These are phyloP conservation scores for Penicillium verrucosum DNA, from an alignment of 2,329 filamentous ascomycete genomes.

Conservation along the genomic window DNA sequence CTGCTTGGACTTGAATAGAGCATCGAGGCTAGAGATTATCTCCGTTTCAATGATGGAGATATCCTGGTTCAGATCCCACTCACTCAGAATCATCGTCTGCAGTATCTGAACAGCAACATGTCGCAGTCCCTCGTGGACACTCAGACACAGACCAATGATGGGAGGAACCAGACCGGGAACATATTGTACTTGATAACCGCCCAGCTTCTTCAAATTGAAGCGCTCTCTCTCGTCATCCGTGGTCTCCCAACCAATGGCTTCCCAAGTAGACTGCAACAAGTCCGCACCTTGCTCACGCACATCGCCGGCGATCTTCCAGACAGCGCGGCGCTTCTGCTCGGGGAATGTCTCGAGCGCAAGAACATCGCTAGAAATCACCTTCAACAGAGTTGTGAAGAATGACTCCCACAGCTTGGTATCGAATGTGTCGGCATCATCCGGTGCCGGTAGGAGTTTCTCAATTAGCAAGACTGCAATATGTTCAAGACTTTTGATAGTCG, in stretches of 20 bases:
- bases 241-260: slow-evolving; percentile 95
- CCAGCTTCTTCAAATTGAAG: slow-evolving; percentile 79
- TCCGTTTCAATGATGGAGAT: slow-evolving; percentile 88
- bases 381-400: slow-evolving; percentile 85
- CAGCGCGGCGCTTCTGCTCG: slow-evolving; percentile 90
- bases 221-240: slow-evolving; percentile 71
- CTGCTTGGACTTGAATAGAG: slow-evolving; percentile 82
- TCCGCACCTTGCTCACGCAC: slow-evolving; percentile 89
- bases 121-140: slow-evolving; percentile 87
- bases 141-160: slow-evolving; percentile 90
- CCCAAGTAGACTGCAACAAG: slow-evolving; percentile 80
- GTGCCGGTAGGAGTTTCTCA: slow-evolving; percentile 79
- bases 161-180: slow-evolving; percentile 87
- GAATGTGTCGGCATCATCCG: slow-evolving; percentile 87
- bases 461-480: slow-evolving; percentile 76
- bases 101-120: slow-evolving; percentile 88
- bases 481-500: slow-evolving; percentile 79
- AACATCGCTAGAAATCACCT: slow-evolving; percentile 82
- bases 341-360: slow-evolving; percentile 93
- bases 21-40: slow-evolving; percentile 90
- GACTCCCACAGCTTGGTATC: slow-evolving; percentile 91
- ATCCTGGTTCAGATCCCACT: slow-evolving; percentile 95
- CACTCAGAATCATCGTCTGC: slow-evolving; percentile 97
- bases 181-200: slow-evolving; percentile 97
- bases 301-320: slow-evolving; percentile 98